Percentiles rank a stretch among this genome's conserved stretches.
phyloP scores from a whole-genome alignment of 2,329 filamentous ascomycete species.

The Colletotrichum neosansevieriae region DNA sequence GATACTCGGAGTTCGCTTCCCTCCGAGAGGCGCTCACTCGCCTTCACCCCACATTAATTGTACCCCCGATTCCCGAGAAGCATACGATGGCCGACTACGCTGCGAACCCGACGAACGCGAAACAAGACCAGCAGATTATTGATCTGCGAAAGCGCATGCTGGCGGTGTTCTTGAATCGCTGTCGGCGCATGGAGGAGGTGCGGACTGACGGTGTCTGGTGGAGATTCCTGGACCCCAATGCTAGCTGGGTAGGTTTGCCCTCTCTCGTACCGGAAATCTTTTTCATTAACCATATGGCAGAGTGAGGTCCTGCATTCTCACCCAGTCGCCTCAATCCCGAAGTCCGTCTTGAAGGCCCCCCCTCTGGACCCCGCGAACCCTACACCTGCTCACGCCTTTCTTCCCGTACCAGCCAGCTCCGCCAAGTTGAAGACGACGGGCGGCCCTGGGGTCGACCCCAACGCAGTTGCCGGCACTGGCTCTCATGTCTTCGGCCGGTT shows the following conservation, averaged over 20 bases:
- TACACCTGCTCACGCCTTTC: conserved; percentile 84
- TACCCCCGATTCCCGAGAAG: conserved; percentile 98
- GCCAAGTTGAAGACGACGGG: conserved; percentile 80
- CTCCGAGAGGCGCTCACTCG: conserved; percentile 88
- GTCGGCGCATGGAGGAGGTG: conserved; percentile 91
- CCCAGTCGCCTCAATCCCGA: conserved; percentile 90
- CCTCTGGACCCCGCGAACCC: conserved; percentile 95
- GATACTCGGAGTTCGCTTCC: conserved; percentile 97
- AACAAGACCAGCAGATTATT: conserved; percentile 97
- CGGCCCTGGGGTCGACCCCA: conserved; percentile 47
- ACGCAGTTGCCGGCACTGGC: conserved; percentile 52
- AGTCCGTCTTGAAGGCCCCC: conserved; percentile 94
- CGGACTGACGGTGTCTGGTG: conserved; percentile 96
- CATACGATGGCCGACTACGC: conserved; percentile 99
- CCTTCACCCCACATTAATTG: conserved; percentile 93
- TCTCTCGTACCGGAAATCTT: not conserved
- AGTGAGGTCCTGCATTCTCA: conserved; percentile 95
- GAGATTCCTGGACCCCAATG: conserved; percentile 97
- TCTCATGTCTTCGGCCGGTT: conserved; percentile 81
- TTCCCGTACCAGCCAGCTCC: conserved; percentile 86
- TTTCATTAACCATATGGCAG: conserved; percentile 60
- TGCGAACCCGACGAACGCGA: conserved; percentile 96
- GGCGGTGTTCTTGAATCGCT: conserved; percentile 93
- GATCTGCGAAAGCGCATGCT: conserved; percentile 97
- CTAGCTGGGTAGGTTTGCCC: conserved; percentile 83